Percentiles rank a stretch among this genome's conserved stretches.
phyloP scores from a whole-genome alignment of 441 rosid genomes.

The Erodium trifolium region DNA sequence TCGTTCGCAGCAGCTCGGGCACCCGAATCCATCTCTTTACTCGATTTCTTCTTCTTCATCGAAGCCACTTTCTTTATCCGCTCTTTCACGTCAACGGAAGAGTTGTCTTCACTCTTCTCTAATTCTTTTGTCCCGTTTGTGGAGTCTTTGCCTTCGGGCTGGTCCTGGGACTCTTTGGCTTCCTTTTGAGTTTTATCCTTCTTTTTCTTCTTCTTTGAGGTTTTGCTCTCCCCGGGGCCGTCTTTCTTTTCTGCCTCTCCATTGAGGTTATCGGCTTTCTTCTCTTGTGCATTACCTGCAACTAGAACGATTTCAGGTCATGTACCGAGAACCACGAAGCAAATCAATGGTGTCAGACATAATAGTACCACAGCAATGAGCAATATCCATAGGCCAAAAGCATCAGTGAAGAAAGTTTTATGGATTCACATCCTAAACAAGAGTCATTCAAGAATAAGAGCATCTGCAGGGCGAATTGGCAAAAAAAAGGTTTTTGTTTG shows the following conservation, averaged over 20 bases:
- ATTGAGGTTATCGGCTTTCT: slow-evolving; percentile 28
- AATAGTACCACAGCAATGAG: not conserved
- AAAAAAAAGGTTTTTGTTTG: too few relatives aligned
- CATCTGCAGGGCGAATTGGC: too few relatives aligned
- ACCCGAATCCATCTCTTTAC: slow-evolving; percentile 62
- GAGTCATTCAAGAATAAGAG: too few relatives aligned
- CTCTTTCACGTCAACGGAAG: slow-evolving; percentile 52
- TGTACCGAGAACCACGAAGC: not conserved
- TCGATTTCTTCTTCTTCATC: slow-evolving; percentile 58
- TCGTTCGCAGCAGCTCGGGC: slow-evolving; percentile 62
- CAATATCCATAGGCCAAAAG: not conserved
- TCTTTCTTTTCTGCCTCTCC: slow-evolving; percentile 41
- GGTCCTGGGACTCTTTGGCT: slow-evolving; percentile 39
- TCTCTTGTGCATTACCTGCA: slow-evolving; percentile 30
- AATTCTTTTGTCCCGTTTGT: slow-evolving; percentile 20
- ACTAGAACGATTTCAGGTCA: slow-evolving; percentile 2
- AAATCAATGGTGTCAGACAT: not conserved
- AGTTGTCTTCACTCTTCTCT: slow-evolving; percentile 33
- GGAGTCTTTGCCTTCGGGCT: slow-evolving; percentile 23
- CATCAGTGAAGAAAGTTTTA: not conserved
- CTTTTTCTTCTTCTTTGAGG: slow-evolving; percentile 11
- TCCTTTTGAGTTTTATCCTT: slow-evolving; percentile 48
- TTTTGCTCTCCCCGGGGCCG: slow-evolving; percentile 46
- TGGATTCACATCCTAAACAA: not conserved
- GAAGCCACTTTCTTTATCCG: slow-evolving; percentile 53